Base-by-base conservation (phyloP, 106 monocot genomes). In the Vanilla planifolia region DNA sequence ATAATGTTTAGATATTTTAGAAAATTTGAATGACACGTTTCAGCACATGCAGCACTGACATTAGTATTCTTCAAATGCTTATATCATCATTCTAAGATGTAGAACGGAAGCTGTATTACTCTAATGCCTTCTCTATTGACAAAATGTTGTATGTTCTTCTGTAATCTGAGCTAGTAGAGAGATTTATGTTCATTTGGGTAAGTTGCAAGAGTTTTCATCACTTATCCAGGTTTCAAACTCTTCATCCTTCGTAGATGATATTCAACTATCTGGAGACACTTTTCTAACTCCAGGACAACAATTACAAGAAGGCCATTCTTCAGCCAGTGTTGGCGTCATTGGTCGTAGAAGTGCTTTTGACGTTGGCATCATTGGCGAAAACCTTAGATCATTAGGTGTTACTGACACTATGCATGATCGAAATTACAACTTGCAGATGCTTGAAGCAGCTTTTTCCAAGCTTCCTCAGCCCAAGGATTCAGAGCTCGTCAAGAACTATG, bases 401-500 rank as follows among this genome's bases (percentile, higher is more conserved):
- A 59, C 72, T 62, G 70, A 76, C 7, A 74, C 61, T 13, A 35
- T 77, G 73, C 85, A 77, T 78, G 98, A 91, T 72, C 78, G 83
- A 27, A 62, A 65, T 8, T 82, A 92, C 48, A 88, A 88, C 52
- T 41, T 88, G 65, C 98, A 99, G 80, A 84, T 99, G 83, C 82
- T 99, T 67, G 98, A 99, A 33, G 74, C 98, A 65, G 88, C 88
- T 36, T 85, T 60, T 62, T 55, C 59, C 63, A 99, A 78, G 50
- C 98, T 99, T 75, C 98, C 98, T 37, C 88, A 88, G 41, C 79
- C 92, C 17, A 88, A 77, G 66, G 98, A 99, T 51, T 99, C 98
- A 0, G 88, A 99, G 61, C 85, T 92, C 26, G 64, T 61, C 13
- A 92, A 88, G 60, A 85, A 43, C 59, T 96, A 96, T 61, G 50